Evolutionary conservation across 73 alveolate species (phyloP).

Genomic region (Breviolum minutum): DNA sequence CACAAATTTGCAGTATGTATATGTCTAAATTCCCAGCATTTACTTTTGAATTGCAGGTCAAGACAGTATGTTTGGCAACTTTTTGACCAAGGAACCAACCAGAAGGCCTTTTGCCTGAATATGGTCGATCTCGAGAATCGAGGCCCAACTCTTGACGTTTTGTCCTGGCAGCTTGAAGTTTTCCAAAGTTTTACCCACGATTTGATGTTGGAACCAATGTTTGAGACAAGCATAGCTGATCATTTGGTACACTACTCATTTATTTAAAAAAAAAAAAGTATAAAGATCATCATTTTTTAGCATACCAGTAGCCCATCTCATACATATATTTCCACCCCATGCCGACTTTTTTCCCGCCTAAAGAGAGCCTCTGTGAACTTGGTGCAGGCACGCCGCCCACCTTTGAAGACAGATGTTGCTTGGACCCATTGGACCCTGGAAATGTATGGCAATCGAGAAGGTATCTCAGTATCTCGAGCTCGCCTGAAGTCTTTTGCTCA

Average conservation of each 20-base stretch:
- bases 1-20: too few species aligned
- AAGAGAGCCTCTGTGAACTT: constrained; percentile 94
- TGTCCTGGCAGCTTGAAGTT: constrained; percentile 40
- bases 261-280: too few species aligned
- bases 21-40: too few species aligned
- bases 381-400: constrained; percentile 78
- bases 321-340: not conserved
- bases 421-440: too few species aligned
- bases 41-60: not conserved
- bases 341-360: too few species aligned
- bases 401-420: not conserved
- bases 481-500: not conserved
- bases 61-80: not conserved
- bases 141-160: constrained; percentile 89
- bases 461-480: not conserved
- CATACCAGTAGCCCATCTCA: too few species aligned
- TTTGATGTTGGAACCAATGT: too few species aligned
- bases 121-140: constrained; percentile 72
- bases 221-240: too few species aligned
- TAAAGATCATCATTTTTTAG: too few species aligned
- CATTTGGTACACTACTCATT: too few species aligned
- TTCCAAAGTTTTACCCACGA: too few species aligned
- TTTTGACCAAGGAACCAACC: constrained; percentile 15
- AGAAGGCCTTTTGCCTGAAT: constrained; percentile 47
- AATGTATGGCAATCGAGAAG: not conserved